Evolutionary conservation across 768 basidiomycete genomes (phyloP).

Genomic region (Calocybe indica): DNA sequence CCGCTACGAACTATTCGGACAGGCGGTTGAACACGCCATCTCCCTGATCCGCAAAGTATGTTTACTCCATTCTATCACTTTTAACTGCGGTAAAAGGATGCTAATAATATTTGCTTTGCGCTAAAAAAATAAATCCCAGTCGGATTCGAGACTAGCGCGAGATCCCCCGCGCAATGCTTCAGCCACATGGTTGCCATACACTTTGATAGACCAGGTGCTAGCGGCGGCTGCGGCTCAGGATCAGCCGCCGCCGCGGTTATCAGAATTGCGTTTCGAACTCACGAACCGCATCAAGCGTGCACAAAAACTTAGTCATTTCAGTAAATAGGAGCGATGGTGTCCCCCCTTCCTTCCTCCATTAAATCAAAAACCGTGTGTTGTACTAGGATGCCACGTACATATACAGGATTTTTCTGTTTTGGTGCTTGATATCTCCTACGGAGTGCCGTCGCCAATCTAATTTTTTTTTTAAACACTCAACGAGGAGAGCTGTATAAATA

Average conservation of each 20-base stretch:
- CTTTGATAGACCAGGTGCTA: constrained; percentile 78
- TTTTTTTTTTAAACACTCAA: too few species aligned
- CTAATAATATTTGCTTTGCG: not conserved
- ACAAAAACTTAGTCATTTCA: constrained; percentile 52
- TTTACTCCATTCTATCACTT: not conserved
- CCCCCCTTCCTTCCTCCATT: too few species aligned
- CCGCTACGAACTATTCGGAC: constrained; percentile 72
- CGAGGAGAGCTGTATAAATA: not conserved
- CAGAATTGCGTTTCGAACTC: constrained; percentile 53
- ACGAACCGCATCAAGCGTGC: constrained; percentile 60
- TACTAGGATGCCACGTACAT: too few species aligned
- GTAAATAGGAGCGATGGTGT: constrained; percentile 9
- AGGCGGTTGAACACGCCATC: constrained; percentile 70
- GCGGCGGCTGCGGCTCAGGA: constrained; percentile 52
- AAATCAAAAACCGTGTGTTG: too few species aligned
- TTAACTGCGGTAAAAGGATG: not conserved
- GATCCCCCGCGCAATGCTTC: constrained; percentile 49
- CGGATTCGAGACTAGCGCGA: constrained; percentile 46
- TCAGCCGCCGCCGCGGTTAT: constrained; percentile 40
- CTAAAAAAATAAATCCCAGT: constrained; percentile 24
- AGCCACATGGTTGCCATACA: constrained; percentile 77
- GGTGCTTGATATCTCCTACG: too few species aligned
- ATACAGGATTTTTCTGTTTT: too few species aligned
- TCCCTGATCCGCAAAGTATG: constrained; percentile 68
- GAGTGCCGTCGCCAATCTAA: too few species aligned